phyloP scores from a whole-genome alignment of 345 rosid species.

The Populus nigra region DNA sequence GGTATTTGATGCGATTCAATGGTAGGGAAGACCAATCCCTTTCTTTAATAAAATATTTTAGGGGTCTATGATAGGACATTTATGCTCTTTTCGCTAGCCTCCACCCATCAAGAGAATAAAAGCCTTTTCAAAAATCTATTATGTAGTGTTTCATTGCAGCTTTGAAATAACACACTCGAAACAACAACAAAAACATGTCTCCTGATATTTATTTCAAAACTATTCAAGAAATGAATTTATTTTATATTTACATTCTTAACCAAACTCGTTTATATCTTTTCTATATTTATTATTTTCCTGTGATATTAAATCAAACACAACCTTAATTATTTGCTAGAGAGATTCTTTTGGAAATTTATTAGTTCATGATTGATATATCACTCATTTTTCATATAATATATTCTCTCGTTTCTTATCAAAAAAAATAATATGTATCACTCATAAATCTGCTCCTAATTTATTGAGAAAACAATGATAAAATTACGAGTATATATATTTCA shows the following conservation, averaged over 20 bases:
- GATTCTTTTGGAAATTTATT: background rate
- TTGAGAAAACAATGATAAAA: background rate
- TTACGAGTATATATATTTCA: no score
- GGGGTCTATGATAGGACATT: background rate
- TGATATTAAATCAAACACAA: no score
- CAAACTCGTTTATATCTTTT: no score
- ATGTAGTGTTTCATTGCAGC: no score
- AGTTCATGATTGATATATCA: background rate
- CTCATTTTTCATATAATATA: no score
- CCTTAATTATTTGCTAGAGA: background rate
- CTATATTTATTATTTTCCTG: no score
- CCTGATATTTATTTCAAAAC: no score
- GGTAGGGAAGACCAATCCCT: background rate
- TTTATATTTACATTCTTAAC: no score
- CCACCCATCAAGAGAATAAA: background rate
- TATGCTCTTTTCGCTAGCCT: background rate
- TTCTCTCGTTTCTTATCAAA: no score
- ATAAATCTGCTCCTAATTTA: background rate
- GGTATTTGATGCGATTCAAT: background rate
- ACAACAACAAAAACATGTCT: no score
- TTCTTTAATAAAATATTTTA: background rate
- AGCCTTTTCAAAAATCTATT: background rate
- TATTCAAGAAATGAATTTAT: no score
- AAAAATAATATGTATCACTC: background rate
- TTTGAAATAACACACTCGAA: no score